Evolutionary conservation across 176 grass and related monocot genomes (phyloP), one percentile per base, ranked within the genome.

Genomic region (Cenchrus fungigraminus): DNA sequence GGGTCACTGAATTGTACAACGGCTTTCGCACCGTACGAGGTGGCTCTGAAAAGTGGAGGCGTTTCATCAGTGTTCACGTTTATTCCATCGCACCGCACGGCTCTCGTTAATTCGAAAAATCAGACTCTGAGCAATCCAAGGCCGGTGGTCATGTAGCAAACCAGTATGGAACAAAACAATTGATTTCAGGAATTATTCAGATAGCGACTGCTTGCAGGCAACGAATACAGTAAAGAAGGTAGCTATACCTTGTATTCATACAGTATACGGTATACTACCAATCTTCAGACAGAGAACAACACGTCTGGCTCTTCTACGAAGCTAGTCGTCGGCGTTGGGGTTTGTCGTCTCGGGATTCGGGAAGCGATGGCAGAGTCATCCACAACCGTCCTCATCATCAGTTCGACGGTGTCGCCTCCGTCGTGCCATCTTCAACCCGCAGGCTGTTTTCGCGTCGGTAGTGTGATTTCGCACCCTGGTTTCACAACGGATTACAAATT

Each of bases 371-470:
- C 56, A 43, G 42, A 47, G 5, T 3, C 52, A 73, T 17, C 57
- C 32, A 34, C 14, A 28, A 42, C 54, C 4, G 12, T 53, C 47
- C 34, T 9, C 45, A 6, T 9, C 45, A 6, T 65, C 57, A n/a
- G 58, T 20, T 22, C 34, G 86, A 51, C 8, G 79, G 73, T 20
- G 89, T 57, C 37, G 71, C 89, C 63, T 89, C 79, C 22, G 9
- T n/a, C 0, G 65, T 50, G 57, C 65, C 37, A 50, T 42, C 76
- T 71, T 96, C 91, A 20, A 94, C 88, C 40, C 89, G 93, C 47
- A 98, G 84, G 68, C 97, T 96, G 69, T 94, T 98, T 50, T 98
- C 97, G 79, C 97, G 91, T 20, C 90, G 84, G 70, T 85, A 98
- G 22, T 74, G 2, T 28, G 80, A 77, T 83, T 98, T 92, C 45